A percentile compares a stretch with the other conserved stretches of the same genome.
These are phyloP conservation scores for Apiotrichum laibachii DNA, from an alignment of 1,284 basidiomycete species.

Conservation along the genomic window DNA sequence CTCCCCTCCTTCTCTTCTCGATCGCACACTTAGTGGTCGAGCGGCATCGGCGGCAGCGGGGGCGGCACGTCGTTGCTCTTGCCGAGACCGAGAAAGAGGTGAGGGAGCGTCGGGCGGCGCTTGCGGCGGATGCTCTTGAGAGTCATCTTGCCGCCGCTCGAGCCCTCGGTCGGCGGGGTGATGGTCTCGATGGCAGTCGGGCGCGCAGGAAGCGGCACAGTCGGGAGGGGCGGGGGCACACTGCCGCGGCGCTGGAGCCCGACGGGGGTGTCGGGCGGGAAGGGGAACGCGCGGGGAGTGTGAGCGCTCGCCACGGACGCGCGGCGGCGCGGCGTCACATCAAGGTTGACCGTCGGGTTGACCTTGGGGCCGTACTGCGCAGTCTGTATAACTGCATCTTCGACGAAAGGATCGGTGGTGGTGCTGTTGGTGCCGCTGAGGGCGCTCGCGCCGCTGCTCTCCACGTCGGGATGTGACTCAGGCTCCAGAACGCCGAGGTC, in stretches of 20 bases:
- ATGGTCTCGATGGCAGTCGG: not conserved
- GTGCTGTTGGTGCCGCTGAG: too few relatives aligned
- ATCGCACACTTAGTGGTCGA: constrained; percentile 6
- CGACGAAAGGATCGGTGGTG: not conserved
- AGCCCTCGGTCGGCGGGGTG: not conserved
- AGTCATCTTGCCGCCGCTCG: not conserved
- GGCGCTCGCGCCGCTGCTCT: not conserved
- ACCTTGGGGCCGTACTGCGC: not conserved
- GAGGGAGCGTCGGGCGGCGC: constrained; percentile 15
- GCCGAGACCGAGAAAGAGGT: constrained; percentile 4
- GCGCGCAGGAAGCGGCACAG: not conserved
- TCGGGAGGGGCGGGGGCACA: not conserved
- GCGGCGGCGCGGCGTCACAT: not conserved
- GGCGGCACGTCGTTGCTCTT: constrained; percentile 13
- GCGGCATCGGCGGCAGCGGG: constrained; percentile 13
- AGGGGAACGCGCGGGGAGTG: not conserved
- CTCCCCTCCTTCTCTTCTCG: too few relatives aligned
- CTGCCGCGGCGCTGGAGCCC: not conserved
- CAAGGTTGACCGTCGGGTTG: not conserved
- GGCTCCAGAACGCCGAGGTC: too few relatives aligned
- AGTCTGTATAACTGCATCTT: not conserved
- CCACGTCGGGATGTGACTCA: too few relatives aligned
- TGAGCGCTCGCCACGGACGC: not conserved
- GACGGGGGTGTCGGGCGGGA: not conserved
- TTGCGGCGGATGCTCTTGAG: constrained; percentile 8